Base-by-base conservation (phyloP, 1,139 yeast genomes). In the Torulaspora pretoriensis region DNA sequence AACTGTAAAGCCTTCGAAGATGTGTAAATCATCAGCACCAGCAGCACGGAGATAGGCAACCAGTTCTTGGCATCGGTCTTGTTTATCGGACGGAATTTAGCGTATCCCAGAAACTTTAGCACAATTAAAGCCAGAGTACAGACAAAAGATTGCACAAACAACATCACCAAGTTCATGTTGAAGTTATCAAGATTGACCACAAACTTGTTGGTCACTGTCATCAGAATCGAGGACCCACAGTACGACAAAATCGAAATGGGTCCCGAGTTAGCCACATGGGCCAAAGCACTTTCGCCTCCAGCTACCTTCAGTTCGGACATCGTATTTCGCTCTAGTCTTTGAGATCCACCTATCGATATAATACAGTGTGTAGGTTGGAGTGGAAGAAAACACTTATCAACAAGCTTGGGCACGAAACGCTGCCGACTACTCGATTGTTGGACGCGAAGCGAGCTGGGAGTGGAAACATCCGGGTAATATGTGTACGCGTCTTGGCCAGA, bases 121-220 rank as follows among this genome's bases (percentile, higher is more conserved):
- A 79, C 69, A 44, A 81, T 76, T 59, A 92, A 83, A 38, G 88
- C 81, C 40, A 71, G 64, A 53, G 86, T 75, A 74, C 98, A 92
- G 51, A 92, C 96, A 46, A 80, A 66, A 30, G 90, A 78, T 72
- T 88, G 95, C 35, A 82, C 78, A 24, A 87, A 86, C 66, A 94
- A 74, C 64, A 92, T 76, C 61, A 92, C 82, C 66, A 89, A 89
- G 73, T 89, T 88, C 77, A 92, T 79, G 74, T 90, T 92, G 75
- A 92, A 92, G 45, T 75, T 69, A 52, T 77, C 75, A 36, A 90
- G 92, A 38, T 90, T 82, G 48, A 92, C 82, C 50, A 92, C 97
- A 65, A 81, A 89, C 71, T 92, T 92, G 76, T 92, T 92, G 51
- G 97, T 90, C 52, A 90, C 87, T n/a, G 98, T 92, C 98, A 92